Evolutionary conservation across 306 rosid genomes (phyloP).

Genomic region (Rosa rugosa): DNA sequence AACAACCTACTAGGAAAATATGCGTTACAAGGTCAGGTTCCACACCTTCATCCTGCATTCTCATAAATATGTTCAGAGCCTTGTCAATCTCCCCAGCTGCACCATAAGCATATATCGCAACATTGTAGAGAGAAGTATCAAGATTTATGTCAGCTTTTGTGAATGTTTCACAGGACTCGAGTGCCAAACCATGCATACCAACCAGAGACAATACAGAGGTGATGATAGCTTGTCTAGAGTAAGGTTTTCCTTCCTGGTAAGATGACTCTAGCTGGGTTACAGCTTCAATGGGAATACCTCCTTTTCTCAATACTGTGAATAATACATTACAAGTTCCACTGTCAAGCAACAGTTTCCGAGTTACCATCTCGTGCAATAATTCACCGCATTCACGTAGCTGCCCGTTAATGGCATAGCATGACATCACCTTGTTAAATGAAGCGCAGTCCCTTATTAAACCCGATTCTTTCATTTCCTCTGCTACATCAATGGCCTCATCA

Average conservation of each 20-base stretch:
- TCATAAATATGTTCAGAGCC: slow-evolving; percentile 74
- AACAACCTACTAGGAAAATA: slow-evolving; percentile 62
- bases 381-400: slow-evolving; percentile 73
- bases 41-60: slow-evolving; percentile 68
- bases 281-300: slow-evolving; percentile 65
- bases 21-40: slow-evolving; percentile 70
- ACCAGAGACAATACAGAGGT: slow-evolving; percentile 63
- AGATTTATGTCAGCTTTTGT: slow-evolving; percentile 53
- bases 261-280: slow-evolving; percentile 74
- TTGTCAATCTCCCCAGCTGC: slow-evolving; percentile 58
- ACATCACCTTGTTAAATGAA: slow-evolving; percentile 72
- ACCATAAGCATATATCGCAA: slow-evolving; percentile 66
- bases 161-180: slow-evolving; percentile 51
- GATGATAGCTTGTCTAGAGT: slow-evolving; percentile 61
- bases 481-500: slow-evolving; percentile 75
- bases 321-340: slow-evolving; percentile 59
- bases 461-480: slow-evolving; percentile 75
- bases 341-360: slow-evolving; percentile 68
- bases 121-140: slow-evolving; percentile 62
- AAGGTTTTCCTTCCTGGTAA: slow-evolving; percentile 67
- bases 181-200: slow-evolving; percentile 77
- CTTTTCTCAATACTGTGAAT: slow-evolving; percentile 69
- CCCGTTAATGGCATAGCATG: slow-evolving; percentile 59
- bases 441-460: slow-evolving; percentile 71
- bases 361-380: slow-evolving; percentile 71